Conservation (phyloP, 148 eudicot species). For the Cornus suecica region DNA sequence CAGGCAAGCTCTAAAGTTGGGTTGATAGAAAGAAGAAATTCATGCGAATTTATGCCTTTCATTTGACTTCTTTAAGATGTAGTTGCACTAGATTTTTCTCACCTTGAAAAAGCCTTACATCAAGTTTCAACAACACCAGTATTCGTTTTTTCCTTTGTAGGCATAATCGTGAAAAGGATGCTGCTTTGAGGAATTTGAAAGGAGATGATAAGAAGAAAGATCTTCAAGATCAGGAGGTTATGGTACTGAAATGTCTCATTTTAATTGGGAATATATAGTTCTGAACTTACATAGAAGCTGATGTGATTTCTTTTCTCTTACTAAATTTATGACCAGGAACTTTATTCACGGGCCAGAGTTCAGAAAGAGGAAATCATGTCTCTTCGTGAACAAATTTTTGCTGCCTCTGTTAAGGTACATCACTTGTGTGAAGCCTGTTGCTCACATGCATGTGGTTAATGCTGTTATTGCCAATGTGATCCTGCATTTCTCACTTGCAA, state of each 20-base stretch:
- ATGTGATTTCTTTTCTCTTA: slow-evolving; percentile 8
- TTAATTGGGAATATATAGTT: neutral
- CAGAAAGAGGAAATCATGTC: slow-evolving; percentile 59
- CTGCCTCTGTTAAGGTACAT: slow-evolving; percentile 63
- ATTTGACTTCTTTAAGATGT: neutral
- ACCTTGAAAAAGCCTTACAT: neutral
- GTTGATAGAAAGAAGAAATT: neutral
- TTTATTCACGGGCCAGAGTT: slow-evolving; percentile 44
- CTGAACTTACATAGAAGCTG: neutral
- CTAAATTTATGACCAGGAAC: slow-evolving; percentile 47
- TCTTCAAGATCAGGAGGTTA: slow-evolving; percentile 47
- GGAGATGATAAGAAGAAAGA: slow-evolving; percentile 31
- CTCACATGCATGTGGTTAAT: slow-evolving; percentile 5
- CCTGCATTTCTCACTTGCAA: slow-evolving; percentile 12
- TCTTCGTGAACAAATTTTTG: slow-evolving; percentile 61
- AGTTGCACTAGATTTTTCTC: neutral
- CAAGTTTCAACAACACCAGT: neutral
- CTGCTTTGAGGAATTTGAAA: slow-evolving; percentile 38
- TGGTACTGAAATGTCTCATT: slow-evolving; percentile 31
- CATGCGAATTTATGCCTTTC: neutral
- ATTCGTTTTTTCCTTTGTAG: slow-evolving; percentile 23
- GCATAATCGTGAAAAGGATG: slow-evolving; percentile 35
- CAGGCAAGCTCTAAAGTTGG: slow-evolving; percentile 15
- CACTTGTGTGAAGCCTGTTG: slow-evolving; percentile 12
- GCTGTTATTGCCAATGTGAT: neutral